Conservation (phyloP, 75 land plant species). For the Cryptomeria japonica region DNA sequence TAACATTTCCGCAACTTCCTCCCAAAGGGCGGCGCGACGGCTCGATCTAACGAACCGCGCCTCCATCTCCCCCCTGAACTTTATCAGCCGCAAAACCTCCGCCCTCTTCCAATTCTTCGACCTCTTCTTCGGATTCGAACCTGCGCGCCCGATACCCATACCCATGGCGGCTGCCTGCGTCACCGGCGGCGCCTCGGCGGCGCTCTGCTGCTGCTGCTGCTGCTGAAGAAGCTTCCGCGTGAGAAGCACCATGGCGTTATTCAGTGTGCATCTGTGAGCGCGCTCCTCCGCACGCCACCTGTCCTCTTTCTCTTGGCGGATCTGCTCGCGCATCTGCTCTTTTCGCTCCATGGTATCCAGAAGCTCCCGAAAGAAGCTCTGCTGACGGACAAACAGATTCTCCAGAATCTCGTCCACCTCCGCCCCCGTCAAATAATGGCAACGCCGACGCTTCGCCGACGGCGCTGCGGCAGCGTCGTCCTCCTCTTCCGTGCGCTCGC, state of each 20-base stretch:
- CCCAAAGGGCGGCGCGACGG: constrained; percentile 33
- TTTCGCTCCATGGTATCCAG: constrained; percentile 22
- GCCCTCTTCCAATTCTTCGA: constrained; percentile 43
- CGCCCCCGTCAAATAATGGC: constrained; percentile 18
- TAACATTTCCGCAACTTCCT: constrained; percentile 29
- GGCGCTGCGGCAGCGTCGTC: constrained; percentile 4
- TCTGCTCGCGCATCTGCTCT: constrained; percentile 24
- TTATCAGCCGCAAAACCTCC: constrained; percentile 29
- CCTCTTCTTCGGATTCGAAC: constrained; percentile 18
- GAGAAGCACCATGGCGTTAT: constrained; percentile 22
- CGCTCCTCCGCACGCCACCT: constrained; percentile 39
- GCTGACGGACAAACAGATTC: constrained; percentile 32
- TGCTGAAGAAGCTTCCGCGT: constrained; percentile 20
- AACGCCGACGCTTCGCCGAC: constrained; percentile 21
- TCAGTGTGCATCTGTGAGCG: constrained; percentile 16
- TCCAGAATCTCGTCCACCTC: constrained; percentile 42
- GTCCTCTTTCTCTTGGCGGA: constrained; percentile 34
- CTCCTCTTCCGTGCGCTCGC: background rate
- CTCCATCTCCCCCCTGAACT: constrained; percentile 31
- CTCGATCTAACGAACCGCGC: constrained; percentile 19
- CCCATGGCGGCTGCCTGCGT: background rate
- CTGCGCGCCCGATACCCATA: background rate
- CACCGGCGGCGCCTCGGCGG: background rate
- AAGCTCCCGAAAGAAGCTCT: constrained; percentile 17
- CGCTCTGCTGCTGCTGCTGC: too few species aligned